These are phyloP conservation scores for Phtheirospermum japonicum DNA, from an alignment of 257 asterid species.

Conservation along the genomic window DNA sequence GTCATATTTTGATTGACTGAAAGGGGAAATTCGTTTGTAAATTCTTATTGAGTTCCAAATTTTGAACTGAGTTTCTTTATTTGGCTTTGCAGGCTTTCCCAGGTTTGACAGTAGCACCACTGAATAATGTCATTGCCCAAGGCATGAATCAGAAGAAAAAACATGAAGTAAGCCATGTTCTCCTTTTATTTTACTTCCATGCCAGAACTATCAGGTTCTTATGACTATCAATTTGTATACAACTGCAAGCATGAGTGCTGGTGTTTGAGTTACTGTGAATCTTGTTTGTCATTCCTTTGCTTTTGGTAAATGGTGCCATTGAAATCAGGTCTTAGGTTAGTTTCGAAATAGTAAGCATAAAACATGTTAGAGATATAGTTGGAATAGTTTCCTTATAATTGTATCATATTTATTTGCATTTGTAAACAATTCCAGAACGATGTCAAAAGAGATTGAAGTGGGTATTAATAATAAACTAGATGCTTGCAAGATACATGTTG, in stretches of 20 bases:
- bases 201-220: slow-evolving; percentile 16
- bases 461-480: slow-evolving; percentile 9
- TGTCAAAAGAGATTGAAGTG: slow-evolving; percentile 6
- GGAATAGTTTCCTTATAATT: slow-evolving; percentile 8
- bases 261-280: neutral
- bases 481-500: slow-evolving; percentile 13
- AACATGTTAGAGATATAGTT: slow-evolving; percentile 7
- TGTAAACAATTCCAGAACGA: slow-evolving; percentile 9
- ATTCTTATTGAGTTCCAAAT: slow-evolving; percentile 12
- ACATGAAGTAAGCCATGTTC: slow-evolving; percentile 68
- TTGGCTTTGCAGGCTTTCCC: slow-evolving; percentile 60
- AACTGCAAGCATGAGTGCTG: neutral
- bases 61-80: slow-evolving; percentile 19
- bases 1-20: slow-evolving; percentile 4
- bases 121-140: slow-evolving; percentile 71
- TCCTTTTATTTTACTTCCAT: slow-evolving; percentile 21
- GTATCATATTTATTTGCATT: neutral
- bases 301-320: slow-evolving; percentile 11
- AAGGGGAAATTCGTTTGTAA: slow-evolving; percentile 5
- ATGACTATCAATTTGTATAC: slow-evolving; percentile 19
- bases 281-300: neutral
- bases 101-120: slow-evolving; percentile 44
- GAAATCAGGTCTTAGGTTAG: slow-evolving; percentile 21
- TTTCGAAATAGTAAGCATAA: neutral
- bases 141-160: slow-evolving; percentile 95